A percentile compares a stretch with the other conserved stretches of the same genome.
Conservation (phyloP, 164 flowering plant species). For the Macadamia integrifolia region DNA sequence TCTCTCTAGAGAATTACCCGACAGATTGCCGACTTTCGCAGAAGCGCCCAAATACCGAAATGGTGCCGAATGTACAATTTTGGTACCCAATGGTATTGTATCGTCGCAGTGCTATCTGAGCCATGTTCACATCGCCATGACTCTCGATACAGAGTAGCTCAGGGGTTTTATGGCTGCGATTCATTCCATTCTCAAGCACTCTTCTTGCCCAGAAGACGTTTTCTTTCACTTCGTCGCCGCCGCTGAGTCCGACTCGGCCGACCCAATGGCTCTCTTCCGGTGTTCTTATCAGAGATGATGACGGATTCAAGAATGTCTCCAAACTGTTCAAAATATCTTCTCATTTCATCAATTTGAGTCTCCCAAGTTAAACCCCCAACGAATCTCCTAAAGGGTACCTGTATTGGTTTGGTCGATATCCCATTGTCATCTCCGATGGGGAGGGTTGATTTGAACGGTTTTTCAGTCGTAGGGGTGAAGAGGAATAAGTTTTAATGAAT, state of each 20-base stretch:
- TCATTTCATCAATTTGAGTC: too few species aligned
- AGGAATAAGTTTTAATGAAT: too few species aligned
- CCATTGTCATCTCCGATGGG: too few species aligned
- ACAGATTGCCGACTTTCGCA: constrained; percentile 20
- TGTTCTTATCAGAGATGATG: constrained; percentile 15
- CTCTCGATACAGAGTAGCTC: constrained; percentile 41
- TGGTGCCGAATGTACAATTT: constrained; percentile 32
- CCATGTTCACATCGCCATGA: constrained; percentile 37
- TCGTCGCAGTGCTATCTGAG: constrained; percentile 17
- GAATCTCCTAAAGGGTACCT: too few species aligned
- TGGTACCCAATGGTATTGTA: background rate
- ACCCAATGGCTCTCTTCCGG: constrained; percentile 9
- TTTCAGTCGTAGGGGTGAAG: too few species aligned
- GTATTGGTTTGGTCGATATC: too few species aligned
- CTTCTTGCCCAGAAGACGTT: constrained; percentile 69
- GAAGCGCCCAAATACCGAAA: constrained; percentile 75
- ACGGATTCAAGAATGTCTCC: too few species aligned
- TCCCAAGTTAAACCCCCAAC: too few species aligned
- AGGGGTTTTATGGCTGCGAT: constrained; percentile 65
- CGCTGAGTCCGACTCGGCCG: constrained; percentile 51
- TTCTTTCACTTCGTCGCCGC: constrained; percentile 61
- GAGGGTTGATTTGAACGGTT: too few species aligned
- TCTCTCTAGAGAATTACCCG: background rate
- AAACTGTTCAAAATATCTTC: too few species aligned
- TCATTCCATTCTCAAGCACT: constrained; percentile 62